Base-by-base conservation (phyloP, 1,139 yeast species). In the Diutina neorugosa region DNA sequence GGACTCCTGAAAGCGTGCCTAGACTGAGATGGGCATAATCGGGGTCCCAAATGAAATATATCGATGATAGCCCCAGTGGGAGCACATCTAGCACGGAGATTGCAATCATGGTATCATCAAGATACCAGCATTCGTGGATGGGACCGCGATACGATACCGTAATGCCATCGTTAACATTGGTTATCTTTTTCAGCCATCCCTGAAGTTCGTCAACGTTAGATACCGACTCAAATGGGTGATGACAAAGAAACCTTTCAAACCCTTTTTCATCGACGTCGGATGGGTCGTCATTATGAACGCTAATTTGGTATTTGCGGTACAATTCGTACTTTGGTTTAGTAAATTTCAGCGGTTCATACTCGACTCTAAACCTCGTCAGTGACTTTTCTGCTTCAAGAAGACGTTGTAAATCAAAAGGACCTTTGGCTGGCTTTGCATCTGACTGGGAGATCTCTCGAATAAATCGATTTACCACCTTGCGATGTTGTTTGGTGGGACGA, bases 31-130 rank as follows among this genome's bases (percentile, higher is more conserved):
- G 74, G 1, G 84, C 81, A 63, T 75, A 84, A 56, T 82, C 91
- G 0, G 96, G 95, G 62, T 90, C 94, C 88, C 95, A 89, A 18
- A 90, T 81, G 61, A 90, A 86, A 62, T 90, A 91, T 1, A 91
- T 93, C 0, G 96, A 84, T 0, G 96, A 88, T 0, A 91, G 66
- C 0, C 91, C 86, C 18, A 80, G 66, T 0, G 96, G 96, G 43
- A 91, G 65, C 40, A 90, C 70, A 64, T 91, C 98, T 27, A 86
- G 64, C 0, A 90, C 87, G 0, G 89, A 88, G 40, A 91, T 68
- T 0, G 94, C 96, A 44, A 88, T 79, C 37, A 91, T 69, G 55
- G 76, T 73, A 5, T 68, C 81, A 51, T 86, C 77, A 23, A 78
- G 64, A 60, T 86, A 85, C 62, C 89, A 90, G 62, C 88, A 79